phyloP scores from a whole-genome alignment of 305 asterid species.

The Coffea humblotiana region DNA sequence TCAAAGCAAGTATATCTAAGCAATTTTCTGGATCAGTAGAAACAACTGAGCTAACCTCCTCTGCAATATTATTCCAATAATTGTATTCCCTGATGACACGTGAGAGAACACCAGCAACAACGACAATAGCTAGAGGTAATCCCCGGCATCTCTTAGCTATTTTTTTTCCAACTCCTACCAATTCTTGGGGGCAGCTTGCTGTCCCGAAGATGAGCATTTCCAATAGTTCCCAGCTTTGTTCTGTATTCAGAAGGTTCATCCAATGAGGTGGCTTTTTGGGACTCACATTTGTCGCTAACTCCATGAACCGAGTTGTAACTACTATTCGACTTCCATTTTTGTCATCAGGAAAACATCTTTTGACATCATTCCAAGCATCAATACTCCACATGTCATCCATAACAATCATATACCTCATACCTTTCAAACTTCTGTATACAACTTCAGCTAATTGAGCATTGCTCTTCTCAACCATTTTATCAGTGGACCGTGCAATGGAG shows the following conservation, averaged over 20 bases:
- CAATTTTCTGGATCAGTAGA: background rate
- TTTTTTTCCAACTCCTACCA: background rate
- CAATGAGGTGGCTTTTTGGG: slow-evolving; percentile 1
- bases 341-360: slow-evolving; percentile 7
- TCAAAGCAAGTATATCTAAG: slow-evolving; percentile 18
- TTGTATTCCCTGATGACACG: no score
- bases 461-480: background rate
- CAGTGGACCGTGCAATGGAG: no score
- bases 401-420: slow-evolving; percentile 15
- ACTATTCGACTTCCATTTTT: background rate
- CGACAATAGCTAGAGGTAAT: background rate
- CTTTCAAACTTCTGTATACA: background rate
- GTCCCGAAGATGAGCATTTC: background rate
- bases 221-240: slow-evolving; percentile 5
- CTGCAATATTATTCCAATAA: background rate
- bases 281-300: background rate
- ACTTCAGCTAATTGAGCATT: background rate
- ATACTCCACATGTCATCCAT: slow-evolving; percentile 11
- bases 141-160: slow-evolving; percentile 8
- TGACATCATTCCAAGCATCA: slow-evolving; percentile 6
- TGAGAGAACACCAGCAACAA: background rate
- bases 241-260: background rate
- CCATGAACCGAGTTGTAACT: background rate
- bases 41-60: background rate
- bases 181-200: background rate